These are phyloP conservation scores for Nannochloris sp. DNA, from an alignment of 139 green algal genomes.

Conservation along the genomic window DNA sequence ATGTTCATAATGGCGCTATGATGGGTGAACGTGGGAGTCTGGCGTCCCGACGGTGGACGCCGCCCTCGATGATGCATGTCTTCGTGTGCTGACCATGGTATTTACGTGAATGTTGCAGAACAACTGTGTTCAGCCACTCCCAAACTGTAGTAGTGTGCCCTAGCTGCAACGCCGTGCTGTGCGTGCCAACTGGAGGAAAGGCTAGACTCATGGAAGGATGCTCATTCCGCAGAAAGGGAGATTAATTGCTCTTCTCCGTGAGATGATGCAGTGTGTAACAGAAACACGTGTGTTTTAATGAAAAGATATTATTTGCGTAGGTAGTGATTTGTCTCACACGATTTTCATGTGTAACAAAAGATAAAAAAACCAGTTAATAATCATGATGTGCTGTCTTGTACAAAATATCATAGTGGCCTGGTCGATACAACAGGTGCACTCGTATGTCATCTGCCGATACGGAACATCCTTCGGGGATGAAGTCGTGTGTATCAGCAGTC, in stretches of 20 bases:
- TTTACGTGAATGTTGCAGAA: slow-evolving; percentile 54
- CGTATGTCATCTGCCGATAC: slow-evolving; percentile 8
- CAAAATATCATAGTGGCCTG: slow-evolving; percentile 60
- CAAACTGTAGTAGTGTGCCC: slow-evolving; percentile 96
- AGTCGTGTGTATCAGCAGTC: slow-evolving; percentile 50
- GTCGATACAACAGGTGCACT: slow-evolving; percentile 62
- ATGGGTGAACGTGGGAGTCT: neutral
- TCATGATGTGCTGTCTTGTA: slow-evolving; percentile 18
- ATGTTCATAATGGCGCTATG: neutral
- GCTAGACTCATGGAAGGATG: slow-evolving; percentile 92
- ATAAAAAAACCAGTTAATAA: no score
- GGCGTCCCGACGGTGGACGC: neutral
- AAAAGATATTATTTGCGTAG: neutral
- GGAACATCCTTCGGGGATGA: slow-evolving; percentile 39
- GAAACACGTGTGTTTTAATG: slow-evolving; percentile 1
- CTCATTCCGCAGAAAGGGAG: slow-evolving; percentile 91
- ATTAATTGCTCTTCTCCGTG: slow-evolving; percentile 48
- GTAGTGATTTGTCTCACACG: slow-evolving; percentile 1
- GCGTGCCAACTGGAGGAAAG: slow-evolving; percentile 90
- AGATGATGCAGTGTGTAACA: slow-evolving; percentile 1
- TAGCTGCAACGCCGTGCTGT: slow-evolving; percentile 92
- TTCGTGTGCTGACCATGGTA: neutral
- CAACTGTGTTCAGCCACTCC: slow-evolving; percentile 95
- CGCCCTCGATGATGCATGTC: neutral
- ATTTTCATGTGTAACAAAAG: slow-evolving; percentile 5